Evolutionary conservation across 2,329 filamentous ascomycete species (phyloP).

Genomic region (Blastomyces emzantsi): DNA sequence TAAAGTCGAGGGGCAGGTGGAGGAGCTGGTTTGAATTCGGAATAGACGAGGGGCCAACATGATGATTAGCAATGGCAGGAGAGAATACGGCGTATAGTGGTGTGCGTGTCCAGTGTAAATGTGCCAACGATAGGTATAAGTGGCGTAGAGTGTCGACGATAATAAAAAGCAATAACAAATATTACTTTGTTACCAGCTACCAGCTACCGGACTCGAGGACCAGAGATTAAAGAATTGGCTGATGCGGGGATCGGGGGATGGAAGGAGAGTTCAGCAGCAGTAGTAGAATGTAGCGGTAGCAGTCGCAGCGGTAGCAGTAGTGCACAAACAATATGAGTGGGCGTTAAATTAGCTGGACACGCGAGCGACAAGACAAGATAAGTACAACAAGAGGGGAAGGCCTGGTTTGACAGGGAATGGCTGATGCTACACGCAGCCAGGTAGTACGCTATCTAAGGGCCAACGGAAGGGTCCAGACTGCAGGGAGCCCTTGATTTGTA

Average conservation of each 20-base stretch:
- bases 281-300: not conserved
- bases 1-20: conserved; percentile 21
- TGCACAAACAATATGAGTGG: not conserved
- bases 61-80: conserved; percentile 14
- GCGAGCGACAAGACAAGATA: not conserved
- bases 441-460: not conserved
- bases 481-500: not conserved
- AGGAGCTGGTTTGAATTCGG: conserved; percentile 34
- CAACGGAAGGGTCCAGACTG: not conserved
- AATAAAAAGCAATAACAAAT: not conserved
- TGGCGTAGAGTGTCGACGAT: not conserved
- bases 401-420: not conserved
- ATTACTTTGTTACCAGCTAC: not conserved
- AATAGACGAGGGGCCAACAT: conserved; percentile 43
- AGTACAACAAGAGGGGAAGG: not conserved
- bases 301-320: not conserved
- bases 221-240: not conserved
- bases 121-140: not conserved
- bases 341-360: not conserved
- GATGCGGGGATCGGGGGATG: not conserved
- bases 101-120: conserved; percentile 10
- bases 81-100: not conserved
- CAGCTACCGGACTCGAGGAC: not conserved
- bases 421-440: not conserved
- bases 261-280: not conserved